These are phyloP conservation scores for Apiotrichum mycotoxinovorans DNA, from an alignment of 1,284 basidiomycete species.

Conservation along the genomic window DNA sequence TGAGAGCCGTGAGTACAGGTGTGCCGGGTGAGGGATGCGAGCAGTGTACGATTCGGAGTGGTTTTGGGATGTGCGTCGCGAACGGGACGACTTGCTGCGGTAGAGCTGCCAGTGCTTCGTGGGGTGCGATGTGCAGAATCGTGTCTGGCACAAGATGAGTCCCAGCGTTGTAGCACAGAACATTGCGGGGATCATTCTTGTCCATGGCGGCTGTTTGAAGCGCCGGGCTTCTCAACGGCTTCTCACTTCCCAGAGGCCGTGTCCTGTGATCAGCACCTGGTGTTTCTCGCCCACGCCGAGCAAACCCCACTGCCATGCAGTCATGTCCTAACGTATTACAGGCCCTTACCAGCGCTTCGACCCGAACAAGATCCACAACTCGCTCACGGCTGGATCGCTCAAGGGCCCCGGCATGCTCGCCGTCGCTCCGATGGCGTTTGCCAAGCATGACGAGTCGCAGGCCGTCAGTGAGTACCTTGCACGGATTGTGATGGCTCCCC, in stretches of 20 bases:
- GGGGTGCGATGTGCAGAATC: too few relatives aligned
- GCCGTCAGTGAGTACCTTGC: conserved; percentile 49
- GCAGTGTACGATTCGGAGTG: too few relatives aligned
- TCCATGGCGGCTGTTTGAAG: too few relatives aligned
- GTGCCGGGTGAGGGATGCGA: neutral
- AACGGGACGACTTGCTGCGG: too few relatives aligned
- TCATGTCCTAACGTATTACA: conserved; percentile 58
- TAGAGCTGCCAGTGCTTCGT: too few relatives aligned
- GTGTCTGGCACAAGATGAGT: too few relatives aligned
- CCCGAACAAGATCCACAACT: conserved; percentile 67
- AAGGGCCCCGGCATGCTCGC: conserved; percentile 80
- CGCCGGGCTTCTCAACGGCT: too few relatives aligned
- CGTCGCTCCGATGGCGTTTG: conserved; percentile 68
- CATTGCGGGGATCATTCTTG: too few relatives aligned
- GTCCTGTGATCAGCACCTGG: neutral
- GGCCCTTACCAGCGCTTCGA: conserved; percentile 67
- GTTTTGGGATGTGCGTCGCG: too few relatives aligned
- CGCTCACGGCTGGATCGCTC: conserved; percentile 77
- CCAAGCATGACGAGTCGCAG: conserved; percentile 70
- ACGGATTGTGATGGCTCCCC: too few relatives aligned
- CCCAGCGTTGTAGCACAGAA: too few relatives aligned
- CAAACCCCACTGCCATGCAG: conserved; percentile 52
- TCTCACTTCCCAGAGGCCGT: too few relatives aligned
- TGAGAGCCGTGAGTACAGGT: conserved; percentile 44
- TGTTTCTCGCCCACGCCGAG: conserved; percentile 1